Evolutionary conservation across 345 rosid species (phyloP).

Genomic region (Acer negundo): DNA sequence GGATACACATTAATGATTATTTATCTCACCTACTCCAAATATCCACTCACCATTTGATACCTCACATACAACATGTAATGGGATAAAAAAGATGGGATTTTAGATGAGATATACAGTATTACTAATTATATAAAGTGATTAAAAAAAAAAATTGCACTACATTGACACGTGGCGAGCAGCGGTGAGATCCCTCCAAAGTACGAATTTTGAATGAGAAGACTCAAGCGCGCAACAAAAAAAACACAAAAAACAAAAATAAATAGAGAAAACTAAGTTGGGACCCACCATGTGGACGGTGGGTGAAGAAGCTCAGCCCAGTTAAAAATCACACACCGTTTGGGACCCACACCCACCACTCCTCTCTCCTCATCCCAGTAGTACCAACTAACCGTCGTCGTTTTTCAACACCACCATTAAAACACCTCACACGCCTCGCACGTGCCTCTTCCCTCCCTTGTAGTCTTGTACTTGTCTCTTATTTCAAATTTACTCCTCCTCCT

Average conservation of each 20-base stretch:
- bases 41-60: no score
- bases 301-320: neutral
- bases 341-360: neutral
- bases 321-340: neutral
- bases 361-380: no score
- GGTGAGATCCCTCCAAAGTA: conserved; percentile 21
- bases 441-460: neutral
- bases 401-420: neutral
- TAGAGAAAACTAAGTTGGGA: neutral
- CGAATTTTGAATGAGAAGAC: conserved; percentile 27
- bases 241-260: neutral
- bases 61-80: no score
- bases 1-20: no score
- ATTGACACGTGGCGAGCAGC: conserved; percentile 15
- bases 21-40: no score
- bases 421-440: conserved; percentile 10
- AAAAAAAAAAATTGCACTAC: no score
- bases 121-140: no score
- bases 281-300: conserved; percentile 16
- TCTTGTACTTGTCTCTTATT: neutral
- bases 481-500: neutral
- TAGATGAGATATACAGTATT: no score
- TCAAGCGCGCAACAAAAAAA: neutral
- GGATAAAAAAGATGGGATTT: no score
- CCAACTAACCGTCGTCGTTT: conserved; percentile 20